Evolutionary conservation across 164 flowering plant species (phyloP).

Genomic region (Aristolochia contorta): DNA sequence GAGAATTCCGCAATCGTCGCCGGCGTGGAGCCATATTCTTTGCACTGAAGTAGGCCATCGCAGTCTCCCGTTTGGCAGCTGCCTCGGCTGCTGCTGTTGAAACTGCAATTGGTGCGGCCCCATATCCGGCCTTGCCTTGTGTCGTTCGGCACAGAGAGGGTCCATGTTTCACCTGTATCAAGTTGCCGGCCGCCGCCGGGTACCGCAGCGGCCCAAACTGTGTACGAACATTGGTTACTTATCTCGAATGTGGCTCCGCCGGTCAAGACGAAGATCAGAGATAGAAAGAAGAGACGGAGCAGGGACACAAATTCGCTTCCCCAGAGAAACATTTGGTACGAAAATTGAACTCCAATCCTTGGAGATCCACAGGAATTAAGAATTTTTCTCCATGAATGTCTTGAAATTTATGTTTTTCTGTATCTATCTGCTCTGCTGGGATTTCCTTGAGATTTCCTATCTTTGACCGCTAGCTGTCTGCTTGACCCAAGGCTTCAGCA

Average conservation of each 20-base stretch:
- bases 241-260: not conserved
- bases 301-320: not conserved
- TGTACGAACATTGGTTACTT: not conserved
- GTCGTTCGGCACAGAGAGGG: not conserved
- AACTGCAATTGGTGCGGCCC: conserved; percentile 1
- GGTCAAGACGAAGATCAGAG: not conserved
- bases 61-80: not conserved
- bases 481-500: too few relatives aligned
- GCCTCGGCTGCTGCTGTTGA: conserved; percentile 1
- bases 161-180: not conserved
- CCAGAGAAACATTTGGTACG: too few relatives aligned
- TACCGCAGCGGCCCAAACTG: not conserved
- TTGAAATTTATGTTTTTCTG: too few relatives aligned
- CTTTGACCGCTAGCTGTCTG: too few relatives aligned
- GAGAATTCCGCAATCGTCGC: not conserved
- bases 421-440: too few relatives aligned
- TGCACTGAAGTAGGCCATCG: not conserved
- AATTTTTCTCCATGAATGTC: too few relatives aligned
- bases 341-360: too few relatives aligned
- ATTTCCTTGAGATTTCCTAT: too few relatives aligned
- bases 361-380: too few relatives aligned
- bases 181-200: not conserved
- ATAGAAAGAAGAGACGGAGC: not conserved
- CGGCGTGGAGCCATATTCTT: not conserved
- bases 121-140: not conserved